Evolutionary conservation across 805 yeast species (phyloP).

Genomic region (Monosporozyma siamensis): DNA sequence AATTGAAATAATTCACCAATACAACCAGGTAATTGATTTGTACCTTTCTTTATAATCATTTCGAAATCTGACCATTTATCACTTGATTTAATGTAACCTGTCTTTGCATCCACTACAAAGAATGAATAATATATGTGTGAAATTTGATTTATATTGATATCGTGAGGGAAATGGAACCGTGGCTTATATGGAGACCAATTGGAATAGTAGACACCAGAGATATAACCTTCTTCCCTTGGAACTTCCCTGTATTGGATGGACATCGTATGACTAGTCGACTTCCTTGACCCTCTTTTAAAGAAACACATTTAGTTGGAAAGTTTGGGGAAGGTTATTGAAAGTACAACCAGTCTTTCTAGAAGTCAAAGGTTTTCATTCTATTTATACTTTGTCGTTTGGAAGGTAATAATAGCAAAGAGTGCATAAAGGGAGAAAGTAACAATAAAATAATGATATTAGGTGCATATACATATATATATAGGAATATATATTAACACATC

Average conservation of each 20-base stretch:
- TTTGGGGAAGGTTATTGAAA: background rate
- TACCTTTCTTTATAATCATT: conserved; percentile 21
- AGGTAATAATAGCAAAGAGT: no score
- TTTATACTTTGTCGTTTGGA: no score
- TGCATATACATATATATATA: background rate
- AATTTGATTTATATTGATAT: conserved; percentile 46
- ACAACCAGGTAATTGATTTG: conserved; percentile 34
- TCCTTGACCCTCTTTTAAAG: background rate
- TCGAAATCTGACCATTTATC: conserved; percentile 63
- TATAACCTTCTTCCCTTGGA: conserved; percentile 6
- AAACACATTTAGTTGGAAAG: background rate
- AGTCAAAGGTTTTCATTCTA: background rate
- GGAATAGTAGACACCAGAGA: conserved; percentile 39
- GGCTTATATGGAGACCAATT: conserved; percentile 62
- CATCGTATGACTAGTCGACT: no score
- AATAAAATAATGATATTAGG: background rate
- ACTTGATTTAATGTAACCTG: conserved; percentile 46
- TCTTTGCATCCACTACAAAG: conserved; percentile 42
- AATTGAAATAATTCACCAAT: conserved; percentile 41
- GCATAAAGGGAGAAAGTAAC: background rate
- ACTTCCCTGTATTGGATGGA: no score
- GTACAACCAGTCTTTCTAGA: background rate
- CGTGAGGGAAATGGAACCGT: conserved; percentile 47
- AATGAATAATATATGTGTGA: conserved; percentile 78
- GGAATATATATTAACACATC: background rate